Percentiles rank a stretch among this genome's conserved stretches.
These are phyloP conservation scores for Salix suchowensis DNA, from an alignment of 345 rosid species.

Conservation along the genomic window DNA sequence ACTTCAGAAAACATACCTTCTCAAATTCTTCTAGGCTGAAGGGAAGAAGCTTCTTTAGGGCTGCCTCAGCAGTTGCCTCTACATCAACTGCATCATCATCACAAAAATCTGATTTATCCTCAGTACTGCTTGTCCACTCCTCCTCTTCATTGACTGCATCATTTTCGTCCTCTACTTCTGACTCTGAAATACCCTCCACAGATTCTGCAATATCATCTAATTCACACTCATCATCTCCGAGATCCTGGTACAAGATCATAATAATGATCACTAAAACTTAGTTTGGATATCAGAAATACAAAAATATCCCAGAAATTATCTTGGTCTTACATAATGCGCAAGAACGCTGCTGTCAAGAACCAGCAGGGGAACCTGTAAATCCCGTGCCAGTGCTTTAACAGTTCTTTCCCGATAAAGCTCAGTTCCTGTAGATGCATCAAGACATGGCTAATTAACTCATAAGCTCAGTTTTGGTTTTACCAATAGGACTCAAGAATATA, in stretches of 20 bases:
- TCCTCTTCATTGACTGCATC: slow-evolving; percentile 65
- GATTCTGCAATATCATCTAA: slow-evolving; percentile 67
- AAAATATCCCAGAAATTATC: neutral
- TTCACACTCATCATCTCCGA: slow-evolving; percentile 69
- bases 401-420: slow-evolving; percentile 90
- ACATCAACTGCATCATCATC: slow-evolving; percentile 62
- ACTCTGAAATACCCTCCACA: slow-evolving; percentile 67
- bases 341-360: slow-evolving; percentile 86
- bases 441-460: neutral
- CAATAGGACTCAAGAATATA: neutral
- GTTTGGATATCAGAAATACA: neutral
- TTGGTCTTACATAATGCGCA: slow-evolving; percentile 85
- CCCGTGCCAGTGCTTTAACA: slow-evolving; percentile 86
- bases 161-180: slow-evolving; percentile 82
- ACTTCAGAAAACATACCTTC: slow-evolving; percentile 46
- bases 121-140: slow-evolving; percentile 62
- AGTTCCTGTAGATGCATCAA: slow-evolving; percentile 53
- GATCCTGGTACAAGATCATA: slow-evolving; percentile 51
- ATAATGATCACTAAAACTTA: slow-evolving; percentile 7
- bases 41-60: slow-evolving; percentile 72
- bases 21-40: slow-evolving; percentile 64
- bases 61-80: slow-evolving; percentile 70
- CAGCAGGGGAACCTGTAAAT: slow-evolving; percentile 75
- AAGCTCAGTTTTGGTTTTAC: neutral
- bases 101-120: slow-evolving; percentile 64